Percentiles rank a stretch among this genome's conserved stretches.
These are phyloP conservation scores for Cymbidium sinense DNA, from an alignment of 106 monocot species.

Conservation along the genomic window DNA sequence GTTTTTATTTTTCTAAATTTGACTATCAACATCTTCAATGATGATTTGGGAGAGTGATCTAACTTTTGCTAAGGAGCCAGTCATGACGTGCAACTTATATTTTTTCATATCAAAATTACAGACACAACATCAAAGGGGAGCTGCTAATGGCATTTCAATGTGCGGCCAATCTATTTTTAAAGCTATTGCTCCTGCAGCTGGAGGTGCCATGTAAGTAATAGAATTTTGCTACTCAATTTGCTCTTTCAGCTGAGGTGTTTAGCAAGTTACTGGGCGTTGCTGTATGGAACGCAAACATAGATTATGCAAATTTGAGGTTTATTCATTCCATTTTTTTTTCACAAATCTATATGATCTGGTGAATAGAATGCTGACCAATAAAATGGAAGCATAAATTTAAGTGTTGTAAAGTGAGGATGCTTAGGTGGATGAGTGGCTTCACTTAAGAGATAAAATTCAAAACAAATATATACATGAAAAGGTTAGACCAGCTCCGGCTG, in stretches of 20 bases:
- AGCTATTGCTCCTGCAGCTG: conserved; percentile 39
- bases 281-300: not conserved
- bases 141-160: conserved; percentile 48
- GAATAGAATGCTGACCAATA: too few relatives aligned
- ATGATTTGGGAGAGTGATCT: not conserved
- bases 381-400: too few relatives aligned
- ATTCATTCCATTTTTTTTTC: not conserved
- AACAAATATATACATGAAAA: too few relatives aligned
- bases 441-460: too few relatives aligned
- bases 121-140: conserved; percentile 45
- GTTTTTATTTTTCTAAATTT: not conserved
- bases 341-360: not conserved
- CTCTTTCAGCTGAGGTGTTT: not conserved
- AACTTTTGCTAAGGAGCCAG: not conserved
- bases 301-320: not conserved
- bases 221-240: not conserved
- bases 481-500: too few relatives aligned
- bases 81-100: not conserved
- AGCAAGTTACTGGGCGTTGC: too few relatives aligned
- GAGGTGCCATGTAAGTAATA: conserved; percentile 34
- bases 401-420: too few relatives aligned
- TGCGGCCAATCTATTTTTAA: conserved; percentile 34
- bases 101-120: conserved; percentile 5
- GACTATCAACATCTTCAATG: not conserved
- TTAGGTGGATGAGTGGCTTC: too few relatives aligned